phyloP scores from a whole-genome alignment of 305 asterid genomes.

The Fraxinus sp. region DNA sequence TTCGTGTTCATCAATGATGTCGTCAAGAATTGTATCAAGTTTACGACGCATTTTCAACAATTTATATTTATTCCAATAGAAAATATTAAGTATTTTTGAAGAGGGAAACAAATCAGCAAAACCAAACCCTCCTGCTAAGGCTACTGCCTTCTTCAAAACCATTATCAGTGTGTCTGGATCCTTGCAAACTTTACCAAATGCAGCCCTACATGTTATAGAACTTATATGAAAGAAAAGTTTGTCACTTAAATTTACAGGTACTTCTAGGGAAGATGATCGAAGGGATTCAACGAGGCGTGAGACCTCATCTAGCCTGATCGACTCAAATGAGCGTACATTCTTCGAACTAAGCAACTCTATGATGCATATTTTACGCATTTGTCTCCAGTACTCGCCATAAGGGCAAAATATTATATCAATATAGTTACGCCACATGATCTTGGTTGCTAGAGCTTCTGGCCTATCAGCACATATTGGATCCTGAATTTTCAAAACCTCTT shows the following conservation, averaged over 20 bases:
- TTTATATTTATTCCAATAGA: not conserved
- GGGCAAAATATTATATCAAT: not conserved
- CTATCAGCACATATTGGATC: not conserved
- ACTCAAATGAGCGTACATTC: not conserved
- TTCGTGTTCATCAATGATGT: not conserved
- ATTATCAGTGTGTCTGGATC: not conserved
- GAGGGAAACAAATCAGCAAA: constrained; percentile 8
- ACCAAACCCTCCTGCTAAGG: not conserved
- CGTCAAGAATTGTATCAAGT: not conserved
- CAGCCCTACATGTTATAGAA: not conserved
- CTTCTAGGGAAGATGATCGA: not conserved
- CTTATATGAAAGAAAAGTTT: not conserved
- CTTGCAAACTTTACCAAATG: not conserved
- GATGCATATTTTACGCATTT: constrained; percentile 1
- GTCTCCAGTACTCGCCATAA: not conserved
- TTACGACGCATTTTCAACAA: not conserved
- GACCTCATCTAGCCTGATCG: not conserved
- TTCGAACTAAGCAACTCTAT: not conserved
- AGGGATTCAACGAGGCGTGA: not conserved
- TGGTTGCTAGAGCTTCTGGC: not conserved
- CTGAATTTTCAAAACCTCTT: not conserved
- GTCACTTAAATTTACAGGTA: not conserved
- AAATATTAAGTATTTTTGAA: not conserved
- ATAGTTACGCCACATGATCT: not conserved
- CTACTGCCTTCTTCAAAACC: not conserved